A percentile compares a stretch with the other conserved stretches of the same genome.
phyloP scores from a whole-genome alignment of 2,329 filamentous ascomycete species.

The Phialemoniopsis sp. region DNA sequence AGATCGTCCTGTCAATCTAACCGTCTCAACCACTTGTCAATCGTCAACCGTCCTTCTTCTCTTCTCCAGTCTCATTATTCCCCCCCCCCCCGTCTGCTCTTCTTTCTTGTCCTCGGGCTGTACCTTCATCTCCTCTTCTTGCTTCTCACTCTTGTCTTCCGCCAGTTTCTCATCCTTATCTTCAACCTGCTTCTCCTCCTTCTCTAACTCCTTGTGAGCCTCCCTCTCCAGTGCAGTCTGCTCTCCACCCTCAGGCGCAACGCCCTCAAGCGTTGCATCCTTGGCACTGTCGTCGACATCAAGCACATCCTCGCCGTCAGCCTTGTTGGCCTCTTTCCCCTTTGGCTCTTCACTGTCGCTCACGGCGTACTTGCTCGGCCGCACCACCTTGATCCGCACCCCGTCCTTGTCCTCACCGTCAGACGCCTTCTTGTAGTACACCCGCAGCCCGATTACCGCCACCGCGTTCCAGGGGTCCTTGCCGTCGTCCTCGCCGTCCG shows the following conservation, averaged over 20 bases:
- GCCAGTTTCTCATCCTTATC: not conserved
- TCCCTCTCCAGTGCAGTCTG: not conserved
- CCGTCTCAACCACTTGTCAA: no score
- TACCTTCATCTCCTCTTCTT: slow-evolving; percentile 7
- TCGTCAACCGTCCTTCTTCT: no score
- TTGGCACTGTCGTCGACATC: slow-evolving; percentile 25
- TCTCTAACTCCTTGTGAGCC: not conserved
- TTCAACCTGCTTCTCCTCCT: not conserved
- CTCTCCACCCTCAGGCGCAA: slow-evolving; percentile 2
- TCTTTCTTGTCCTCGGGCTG: slow-evolving; percentile 3
- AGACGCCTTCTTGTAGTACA: slow-evolving; percentile 44
- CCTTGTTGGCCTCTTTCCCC: slow-evolving; percentile 1
- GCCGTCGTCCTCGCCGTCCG: slow-evolving; percentile 42
- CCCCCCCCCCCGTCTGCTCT: not conserved
- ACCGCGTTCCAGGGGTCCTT: slow-evolving; percentile 59
- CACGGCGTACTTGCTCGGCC: slow-evolving; percentile 1
- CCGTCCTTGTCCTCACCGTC: slow-evolving; percentile 29
- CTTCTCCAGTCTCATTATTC: slow-evolving; percentile 7
- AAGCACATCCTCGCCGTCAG: slow-evolving; percentile 13
- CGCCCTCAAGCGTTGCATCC: slow-evolving; percentile 16
- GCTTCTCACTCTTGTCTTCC: slow-evolving; percentile 3
- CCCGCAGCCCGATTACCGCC: slow-evolving; percentile 53
- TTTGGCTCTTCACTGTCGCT: slow-evolving; percentile 6
- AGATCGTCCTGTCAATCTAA: no score
- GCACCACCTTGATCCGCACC: slow-evolving; percentile 6